These are phyloP conservation scores for Pythium scleroteichum DNA, from an alignment of 352 stramenopile species.

Conservation along the genomic window DNA sequence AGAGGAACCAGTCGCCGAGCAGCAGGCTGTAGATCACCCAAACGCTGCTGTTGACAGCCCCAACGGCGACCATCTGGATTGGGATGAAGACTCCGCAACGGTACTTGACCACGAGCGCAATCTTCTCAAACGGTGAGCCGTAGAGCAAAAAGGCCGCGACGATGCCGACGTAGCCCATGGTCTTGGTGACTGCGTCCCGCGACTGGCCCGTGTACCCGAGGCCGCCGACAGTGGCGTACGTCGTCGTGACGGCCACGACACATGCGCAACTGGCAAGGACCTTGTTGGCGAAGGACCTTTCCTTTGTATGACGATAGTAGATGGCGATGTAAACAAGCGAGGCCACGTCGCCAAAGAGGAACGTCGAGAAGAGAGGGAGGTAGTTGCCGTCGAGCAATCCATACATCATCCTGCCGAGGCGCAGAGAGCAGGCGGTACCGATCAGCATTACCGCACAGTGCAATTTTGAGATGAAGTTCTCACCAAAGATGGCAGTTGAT, in stretches of 20 bases:
- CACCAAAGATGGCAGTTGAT: slow-evolving; percentile 44
- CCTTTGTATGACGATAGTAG: slow-evolving; percentile 9
- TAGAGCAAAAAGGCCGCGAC: slow-evolving; percentile 46
- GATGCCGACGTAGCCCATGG: slow-evolving; percentile 46
- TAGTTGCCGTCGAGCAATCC: slow-evolving; percentile 19
- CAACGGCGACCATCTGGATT: slow-evolving; percentile 52
- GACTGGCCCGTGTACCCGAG: slow-evolving; percentile 17
- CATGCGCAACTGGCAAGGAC: not conserved
- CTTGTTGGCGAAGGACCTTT: slow-evolving; percentile 5
- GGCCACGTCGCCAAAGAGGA: slow-evolving; percentile 5
- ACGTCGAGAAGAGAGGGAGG: slow-evolving; percentile 5
- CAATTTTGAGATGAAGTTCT: not conserved
- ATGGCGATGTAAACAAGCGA: slow-evolving; percentile 12
- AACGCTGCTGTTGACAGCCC: slow-evolving; percentile 45
- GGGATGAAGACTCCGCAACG: slow-evolving; percentile 54
- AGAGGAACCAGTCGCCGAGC: slow-evolving; percentile 49
- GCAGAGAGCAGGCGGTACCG: too few species aligned
- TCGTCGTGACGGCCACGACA: not conserved
- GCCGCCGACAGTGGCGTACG: slow-evolving; percentile 4
- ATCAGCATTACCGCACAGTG: not conserved
- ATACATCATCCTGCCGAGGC: slow-evolving; percentile 27
- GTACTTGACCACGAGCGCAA: slow-evolving; percentile 48
- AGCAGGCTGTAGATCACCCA: slow-evolving; percentile 55
- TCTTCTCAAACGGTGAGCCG: slow-evolving; percentile 57
- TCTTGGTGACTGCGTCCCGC: slow-evolving; percentile 36